Base-by-base conservation (phyloP, 208 protist genomes). In the Naegleria gruberi region DNA sequence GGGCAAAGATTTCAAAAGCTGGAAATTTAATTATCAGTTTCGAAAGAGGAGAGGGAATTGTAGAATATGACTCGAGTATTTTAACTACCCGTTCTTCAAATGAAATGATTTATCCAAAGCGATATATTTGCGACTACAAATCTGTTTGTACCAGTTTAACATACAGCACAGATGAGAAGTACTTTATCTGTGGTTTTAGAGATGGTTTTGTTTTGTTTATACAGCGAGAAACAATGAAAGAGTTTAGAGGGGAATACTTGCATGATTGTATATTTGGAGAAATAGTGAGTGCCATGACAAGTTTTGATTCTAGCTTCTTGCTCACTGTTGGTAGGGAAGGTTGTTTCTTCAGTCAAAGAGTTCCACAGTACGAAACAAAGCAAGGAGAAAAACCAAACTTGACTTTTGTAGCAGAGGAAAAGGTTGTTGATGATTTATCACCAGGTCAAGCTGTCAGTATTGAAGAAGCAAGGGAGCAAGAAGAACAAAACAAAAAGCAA, bases 261-360 rank as follows among this genome's bases (percentile, higher is more conserved):
- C 97, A 98, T 93, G 97, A 98, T 92, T 92, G 94, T 90, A 95
- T 94, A n/a, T 90, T 90, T 42, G 92, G 89, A 26, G 73, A 44
- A 19, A 90, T 92, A 42, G 45, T 37, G 19, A 37, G 40, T 2
- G 73, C 92, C 0, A 91, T 92, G 51, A 93, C 94, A 7, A 96
- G 95, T 0, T 96, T 95, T 91, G 97, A 98, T 91, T 95, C 95
- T 87, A 90, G 92, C 26, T 94, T 96, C 86, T 82, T 98, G 41
- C 87, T 98, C 44, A 96, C 96, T 0, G 95, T 94, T 2, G 96
- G 96, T 45, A 93, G 91, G 0, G 98, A 98, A 89, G 97, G 97
- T 46, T 94, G 97, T 42, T 90, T 98, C 37, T 96, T 98, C 47
- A 90, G 95, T 37, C 95, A 97, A 84, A 42, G 34, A 65, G 40